These are phyloP conservation scores for Solanum peruvianum DNA, from an alignment of 257 asterid species.

Conservation along the genomic window DNA sequence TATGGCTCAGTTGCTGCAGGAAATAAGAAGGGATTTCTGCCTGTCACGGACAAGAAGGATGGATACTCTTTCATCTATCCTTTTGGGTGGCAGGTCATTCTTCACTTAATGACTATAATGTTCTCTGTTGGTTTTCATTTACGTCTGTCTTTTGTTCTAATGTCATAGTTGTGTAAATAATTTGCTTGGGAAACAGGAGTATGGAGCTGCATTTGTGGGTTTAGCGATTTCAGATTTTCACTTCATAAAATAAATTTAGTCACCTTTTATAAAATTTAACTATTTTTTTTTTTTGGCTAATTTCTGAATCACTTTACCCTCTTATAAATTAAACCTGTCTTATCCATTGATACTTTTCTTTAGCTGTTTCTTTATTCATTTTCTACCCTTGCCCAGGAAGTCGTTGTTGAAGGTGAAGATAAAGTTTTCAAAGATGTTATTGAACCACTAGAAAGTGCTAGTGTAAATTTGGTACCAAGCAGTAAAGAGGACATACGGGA, in stretches of 20 bases:
- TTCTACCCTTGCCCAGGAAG: slow-evolving; percentile 39
- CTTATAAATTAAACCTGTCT: not conserved
- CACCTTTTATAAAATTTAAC: not conserved
- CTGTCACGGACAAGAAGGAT: slow-evolving; percentile 71
- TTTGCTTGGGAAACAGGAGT: not conserved
- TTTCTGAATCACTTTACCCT: not conserved
- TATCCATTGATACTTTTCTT: not conserved
- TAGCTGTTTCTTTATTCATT: not conserved
- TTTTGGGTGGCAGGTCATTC: slow-evolving; percentile 85
- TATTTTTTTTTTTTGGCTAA: not conserved
- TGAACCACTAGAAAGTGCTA: slow-evolving; percentile 89
- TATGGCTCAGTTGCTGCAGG: slow-evolving; percentile 92
- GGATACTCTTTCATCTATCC: slow-evolving; percentile 77
- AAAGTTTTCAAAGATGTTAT: slow-evolving; percentile 94
- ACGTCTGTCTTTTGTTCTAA: not conserved
- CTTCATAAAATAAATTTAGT: not conserved
- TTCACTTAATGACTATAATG: not conserved
- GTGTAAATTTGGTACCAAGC: slow-evolving; percentile 71
- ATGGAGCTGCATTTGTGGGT: not conserved
- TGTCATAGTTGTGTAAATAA: not conserved
- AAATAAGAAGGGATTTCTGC: slow-evolving; percentile 66
- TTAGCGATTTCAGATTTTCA: not conserved
- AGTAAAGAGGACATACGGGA: slow-evolving; percentile 77
- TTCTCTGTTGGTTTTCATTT: not conserved
- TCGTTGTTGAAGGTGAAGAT: slow-evolving; percentile 81